A percentile compares a stretch with the other conserved stretches of the same genome.
Evolutionary conservation across 2,329 filamentous ascomycete genomes (phyloP).

Genomic region (Penicillium sclerotiorum): DNA sequence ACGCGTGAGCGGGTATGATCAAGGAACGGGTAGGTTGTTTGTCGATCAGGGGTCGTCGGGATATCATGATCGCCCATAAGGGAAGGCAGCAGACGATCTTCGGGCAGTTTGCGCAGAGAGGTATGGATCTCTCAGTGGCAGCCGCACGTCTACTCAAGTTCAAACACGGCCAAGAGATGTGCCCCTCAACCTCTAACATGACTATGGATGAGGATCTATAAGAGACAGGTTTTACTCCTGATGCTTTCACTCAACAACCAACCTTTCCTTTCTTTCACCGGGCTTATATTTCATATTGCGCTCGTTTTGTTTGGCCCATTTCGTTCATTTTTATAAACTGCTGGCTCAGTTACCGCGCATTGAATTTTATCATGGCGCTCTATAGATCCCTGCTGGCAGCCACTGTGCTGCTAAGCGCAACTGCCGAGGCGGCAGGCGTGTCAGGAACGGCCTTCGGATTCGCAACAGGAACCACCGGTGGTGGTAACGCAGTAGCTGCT

Average conservation of each 20-base stretch:
- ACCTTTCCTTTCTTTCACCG: background rate
- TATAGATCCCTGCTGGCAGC: slow-evolving; percentile 20
- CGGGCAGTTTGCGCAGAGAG: slow-evolving; percentile 6
- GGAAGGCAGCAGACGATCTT: background rate
- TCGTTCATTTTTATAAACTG: slow-evolving; percentile 7
- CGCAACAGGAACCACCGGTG: slow-evolving; percentile 59
- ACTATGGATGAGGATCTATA: slow-evolving; percentile 1
- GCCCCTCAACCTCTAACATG: background rate
- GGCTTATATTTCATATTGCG: background rate
- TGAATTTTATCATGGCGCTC: slow-evolving; percentile 19
- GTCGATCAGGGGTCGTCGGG: slow-evolving; percentile 4
- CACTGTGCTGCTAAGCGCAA: slow-evolving; percentile 22
- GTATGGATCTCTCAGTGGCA: slow-evolving; percentile 13
- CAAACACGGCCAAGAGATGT: slow-evolving; percentile 15
- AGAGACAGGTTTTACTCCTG: background rate
- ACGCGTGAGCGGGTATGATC: background rate
- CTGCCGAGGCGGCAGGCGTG: slow-evolving; percentile 25
- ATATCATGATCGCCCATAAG: slow-evolving; percentile 5
- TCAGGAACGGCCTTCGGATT: slow-evolving; percentile 46
- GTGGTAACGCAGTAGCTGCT: slow-evolving; percentile 55
- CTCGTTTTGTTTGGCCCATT: background rate
- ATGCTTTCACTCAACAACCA: background rate
- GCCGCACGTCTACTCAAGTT: slow-evolving; percentile 12
- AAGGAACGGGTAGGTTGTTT: slow-evolving; percentile 5
- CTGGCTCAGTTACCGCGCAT: slow-evolving; percentile 7